Conservation (phyloP, 805 yeast genomes). For the Scheffersomyces lignosus region DNA sequence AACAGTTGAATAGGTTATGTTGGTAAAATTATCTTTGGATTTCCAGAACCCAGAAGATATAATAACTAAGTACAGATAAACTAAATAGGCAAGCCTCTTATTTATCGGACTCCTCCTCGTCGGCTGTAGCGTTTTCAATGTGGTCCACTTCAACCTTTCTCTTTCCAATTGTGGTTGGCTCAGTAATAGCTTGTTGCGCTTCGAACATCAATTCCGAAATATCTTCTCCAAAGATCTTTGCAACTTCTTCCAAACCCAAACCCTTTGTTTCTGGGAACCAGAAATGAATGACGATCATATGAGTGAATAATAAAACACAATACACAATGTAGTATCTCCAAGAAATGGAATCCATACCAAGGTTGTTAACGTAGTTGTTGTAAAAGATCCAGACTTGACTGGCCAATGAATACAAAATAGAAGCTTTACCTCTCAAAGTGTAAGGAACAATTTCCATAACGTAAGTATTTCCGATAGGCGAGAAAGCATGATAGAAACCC, state of each 20-base stretch:
- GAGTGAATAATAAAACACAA: conserved; percentile 17
- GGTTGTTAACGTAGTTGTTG: conserved; percentile 8
- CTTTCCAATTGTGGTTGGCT: neutral
- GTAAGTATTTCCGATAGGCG: conserved; percentile 5
- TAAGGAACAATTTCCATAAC: conserved; percentile 5
- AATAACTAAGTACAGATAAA: neutral
- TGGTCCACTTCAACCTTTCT: neutral
- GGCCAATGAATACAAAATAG: conserved; percentile 21
- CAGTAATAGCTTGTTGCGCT: neutral
- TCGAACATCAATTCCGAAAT: conserved; percentile 3
- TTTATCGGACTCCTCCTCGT: neutral
- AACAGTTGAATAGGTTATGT: neutral
- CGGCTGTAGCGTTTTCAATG: neutral
- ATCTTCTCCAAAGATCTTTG: conserved; percentile 32
- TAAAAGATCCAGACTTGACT: conserved; percentile 35
- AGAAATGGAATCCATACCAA: conserved; percentile 22
- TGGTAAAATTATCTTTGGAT: neutral
- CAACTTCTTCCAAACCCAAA: conserved; percentile 38
- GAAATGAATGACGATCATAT: conserved; percentile 26
- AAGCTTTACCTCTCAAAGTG: conserved; percentile 3
- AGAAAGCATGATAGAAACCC: conserved; percentile 18
- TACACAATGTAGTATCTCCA: conserved; percentile 10
- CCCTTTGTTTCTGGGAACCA: conserved; percentile 41
- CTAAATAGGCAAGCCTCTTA: neutral
- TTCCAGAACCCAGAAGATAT: neutral